phyloP scores from a whole-genome alignment of 331 rosid genomes.

The Rhamnella rubrinervis region DNA sequence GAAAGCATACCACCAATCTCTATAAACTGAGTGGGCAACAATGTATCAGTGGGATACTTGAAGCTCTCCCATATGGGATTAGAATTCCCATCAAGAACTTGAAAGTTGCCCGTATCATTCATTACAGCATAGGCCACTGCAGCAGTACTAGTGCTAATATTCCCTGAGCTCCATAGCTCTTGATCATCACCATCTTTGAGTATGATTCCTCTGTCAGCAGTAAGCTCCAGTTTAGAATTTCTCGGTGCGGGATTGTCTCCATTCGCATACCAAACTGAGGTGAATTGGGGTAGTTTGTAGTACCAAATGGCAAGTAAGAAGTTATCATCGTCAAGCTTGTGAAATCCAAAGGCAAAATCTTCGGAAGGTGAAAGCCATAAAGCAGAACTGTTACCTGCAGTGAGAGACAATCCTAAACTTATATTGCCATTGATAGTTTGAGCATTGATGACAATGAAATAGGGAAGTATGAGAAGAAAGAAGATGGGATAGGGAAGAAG shows the following conservation, averaged over 20 bases:
- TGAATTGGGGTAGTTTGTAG: neutral
- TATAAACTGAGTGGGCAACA: conserved; percentile 28
- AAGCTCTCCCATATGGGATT: conserved; percentile 31
- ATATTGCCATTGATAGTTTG: neutral
- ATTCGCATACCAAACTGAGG: conserved; percentile 18
- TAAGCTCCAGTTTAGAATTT: conserved; percentile 12
- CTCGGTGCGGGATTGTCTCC: conserved; percentile 5
- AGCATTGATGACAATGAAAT: neutral
- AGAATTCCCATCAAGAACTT: conserved; percentile 1
- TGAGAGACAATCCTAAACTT: conserved; percentile 2
- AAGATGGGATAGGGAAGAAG: neutral
- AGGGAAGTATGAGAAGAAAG: neutral
- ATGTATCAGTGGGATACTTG: conserved; percentile 19
- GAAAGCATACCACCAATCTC: neutral
- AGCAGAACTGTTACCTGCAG: neutral
- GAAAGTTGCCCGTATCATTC: conserved; percentile 20
- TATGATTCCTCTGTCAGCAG: neutral
- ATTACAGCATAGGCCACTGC: conserved; percentile 5
- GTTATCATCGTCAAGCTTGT: neutral
- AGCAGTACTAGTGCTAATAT: neutral
- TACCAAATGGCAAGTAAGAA: conserved; percentile 19
- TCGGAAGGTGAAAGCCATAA: conserved; percentile 16
- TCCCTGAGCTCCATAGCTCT: neutral
- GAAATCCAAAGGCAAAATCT: conserved; percentile 25
- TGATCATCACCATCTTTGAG: neutral